Base-by-base conservation (phyloP, 1,139 yeast species). In the Arxiozyma slooffiae region DNA sequence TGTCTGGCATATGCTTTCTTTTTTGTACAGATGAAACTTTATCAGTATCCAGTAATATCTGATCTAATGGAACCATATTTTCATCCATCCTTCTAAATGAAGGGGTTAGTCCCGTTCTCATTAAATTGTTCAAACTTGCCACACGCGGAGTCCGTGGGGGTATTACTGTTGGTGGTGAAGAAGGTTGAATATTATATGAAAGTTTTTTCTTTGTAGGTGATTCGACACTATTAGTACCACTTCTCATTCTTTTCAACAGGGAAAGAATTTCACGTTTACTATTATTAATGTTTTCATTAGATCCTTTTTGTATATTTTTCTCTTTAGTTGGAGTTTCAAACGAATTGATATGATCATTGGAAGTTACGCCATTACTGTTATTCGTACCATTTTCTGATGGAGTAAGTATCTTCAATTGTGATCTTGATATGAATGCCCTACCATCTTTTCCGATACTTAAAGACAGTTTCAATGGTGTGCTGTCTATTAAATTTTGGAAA, bases 101-200 rank as follows among this genome's bases (percentile, higher is more conserved):
- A 8, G 68, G 68, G 2, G 68, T 64, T 22, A 64, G 59, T 5
- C 68, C 68, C 1, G 66, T 64, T 46, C 58, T 59, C 37, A 46
- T 46, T n/a, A 46, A 38, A 14, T 9, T 22, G 17, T 22, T 46
- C 26, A 39, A 46, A 30, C 18, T 26, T 16, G 20, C 17, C 7
- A 38, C 30, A 62, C 61, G 54, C 22, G 67, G 67, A 1, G 63
- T 60, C 2, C 61, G 55, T 11, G 63, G 64, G n/a, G 58, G n/a
- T 2, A 18, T 48, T 18, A 51, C 48, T 42, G 54, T 22, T 24
- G 50, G 47, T 30, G 51, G 39, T 38, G 50, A 47, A 17, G 50
- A 51, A 14, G 50, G 50, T 21, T 38, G 21, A 3, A 43, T 24
- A n/a, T 41, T 43, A 16, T 37, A 17, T 21, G 38, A 39, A 30